Evolutionary conservation across 2,329 filamentous ascomycete genomes (phyloP).

Genomic region (Blastomyces emzantsi): DNA sequence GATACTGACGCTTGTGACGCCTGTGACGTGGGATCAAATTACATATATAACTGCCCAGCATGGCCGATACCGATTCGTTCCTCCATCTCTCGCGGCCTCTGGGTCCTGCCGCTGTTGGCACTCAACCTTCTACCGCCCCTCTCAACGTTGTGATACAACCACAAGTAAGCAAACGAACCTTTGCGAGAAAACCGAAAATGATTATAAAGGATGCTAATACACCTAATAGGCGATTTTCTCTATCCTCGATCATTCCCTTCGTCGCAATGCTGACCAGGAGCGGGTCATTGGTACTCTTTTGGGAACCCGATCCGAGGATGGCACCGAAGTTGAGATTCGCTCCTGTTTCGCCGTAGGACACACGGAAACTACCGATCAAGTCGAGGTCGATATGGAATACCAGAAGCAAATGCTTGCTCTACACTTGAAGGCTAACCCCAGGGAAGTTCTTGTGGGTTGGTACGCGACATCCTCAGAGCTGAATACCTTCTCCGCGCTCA

Average conservation of each 20-base stretch:
- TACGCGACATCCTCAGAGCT: slow-evolving; percentile 95
- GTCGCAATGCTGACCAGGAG: slow-evolving; percentile 83
- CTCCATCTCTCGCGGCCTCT: slow-evolving; percentile 90
- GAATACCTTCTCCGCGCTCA: slow-evolving; percentile 96
- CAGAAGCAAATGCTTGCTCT: slow-evolving; percentile 98
- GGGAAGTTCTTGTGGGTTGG: slow-evolving; percentile 93
- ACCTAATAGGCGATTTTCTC: slow-evolving; percentile 51
- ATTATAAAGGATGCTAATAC: slow-evolving; percentile 15
- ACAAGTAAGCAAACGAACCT: slow-evolving; percentile 53
- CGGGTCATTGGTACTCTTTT: slow-evolving; percentile 95
- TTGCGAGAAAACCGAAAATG: neutral
- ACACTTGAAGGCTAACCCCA: slow-evolving; percentile 86
- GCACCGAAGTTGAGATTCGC: slow-evolving; percentile 89
- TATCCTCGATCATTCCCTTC: slow-evolving; percentile 79
- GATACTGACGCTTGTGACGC: slow-evolving; percentile 4
- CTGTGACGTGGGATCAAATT: slow-evolving; percentile 3
- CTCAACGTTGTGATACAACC: slow-evolving; percentile 92
- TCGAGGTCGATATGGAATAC: slow-evolving; percentile 99
- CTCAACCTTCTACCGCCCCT: slow-evolving; percentile 79
- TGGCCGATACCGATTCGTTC: slow-evolving; percentile 79
- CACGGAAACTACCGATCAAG: slow-evolving; percentile 96
- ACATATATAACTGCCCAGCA: slow-evolving; percentile 42
- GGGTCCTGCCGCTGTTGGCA: slow-evolving; percentile 67
- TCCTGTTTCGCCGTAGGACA: slow-evolving; percentile 97
- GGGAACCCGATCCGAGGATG: slow-evolving; percentile 89